Percentiles rank a stretch among this genome's conserved stretches.
Conservation (phyloP, 805 yeast genomes). For the Wickerhamomyces kurtzmanii region DNA sequence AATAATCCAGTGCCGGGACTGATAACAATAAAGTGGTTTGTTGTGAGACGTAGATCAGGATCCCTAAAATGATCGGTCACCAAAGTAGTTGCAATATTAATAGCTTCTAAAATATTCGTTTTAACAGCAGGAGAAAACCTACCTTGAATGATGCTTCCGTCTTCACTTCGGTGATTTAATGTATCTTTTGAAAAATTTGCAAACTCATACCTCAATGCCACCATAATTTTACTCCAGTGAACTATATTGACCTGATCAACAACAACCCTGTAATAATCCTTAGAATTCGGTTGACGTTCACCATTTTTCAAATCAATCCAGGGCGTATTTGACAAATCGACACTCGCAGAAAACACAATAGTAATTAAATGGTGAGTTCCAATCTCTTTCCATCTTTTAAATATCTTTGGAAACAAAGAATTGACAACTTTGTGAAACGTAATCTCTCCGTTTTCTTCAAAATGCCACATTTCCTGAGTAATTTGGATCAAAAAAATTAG, state of each 20-base stretch:
- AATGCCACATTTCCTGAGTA: constrained; percentile 96
- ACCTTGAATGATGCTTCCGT: constrained; percentile 24
- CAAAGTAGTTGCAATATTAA: constrained; percentile 73
- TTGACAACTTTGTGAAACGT: constrained; percentile 88
- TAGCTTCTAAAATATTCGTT: constrained; percentile 82
- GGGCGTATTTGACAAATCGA: constrained; percentile 41
- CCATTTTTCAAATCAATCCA: constrained; percentile 60
- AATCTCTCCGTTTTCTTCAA: constrained; percentile 93
- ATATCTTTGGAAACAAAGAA: constrained; percentile 83
- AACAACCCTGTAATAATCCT: constrained; percentile 84
- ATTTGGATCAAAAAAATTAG: constrained; percentile 78
- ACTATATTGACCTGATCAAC: constrained; percentile 88
- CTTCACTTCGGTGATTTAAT: constrained; percentile 30
- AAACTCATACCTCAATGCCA: constrained; percentile 74
- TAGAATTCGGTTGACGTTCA: constrained; percentile 54
- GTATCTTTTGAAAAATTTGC: constrained; percentile 73
- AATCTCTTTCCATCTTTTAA: constrained; percentile 76
- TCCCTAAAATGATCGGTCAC: constrained; percentile 72
- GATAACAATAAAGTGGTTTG: constrained; percentile 80
- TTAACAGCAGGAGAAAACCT: constrained; percentile 77
- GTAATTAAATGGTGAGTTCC: constrained; percentile 90
- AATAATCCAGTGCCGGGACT: constrained; percentile 92
- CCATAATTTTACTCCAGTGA: constrained; percentile 91
- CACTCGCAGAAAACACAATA: constrained; percentile 75
- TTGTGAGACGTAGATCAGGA: constrained; percentile 80